Evolutionary conservation across 2,329 filamentous ascomycete genomes (phyloP), one percentile per base, ranked within the genome.

Genomic region (Cytospora paraplurivora): DNA sequence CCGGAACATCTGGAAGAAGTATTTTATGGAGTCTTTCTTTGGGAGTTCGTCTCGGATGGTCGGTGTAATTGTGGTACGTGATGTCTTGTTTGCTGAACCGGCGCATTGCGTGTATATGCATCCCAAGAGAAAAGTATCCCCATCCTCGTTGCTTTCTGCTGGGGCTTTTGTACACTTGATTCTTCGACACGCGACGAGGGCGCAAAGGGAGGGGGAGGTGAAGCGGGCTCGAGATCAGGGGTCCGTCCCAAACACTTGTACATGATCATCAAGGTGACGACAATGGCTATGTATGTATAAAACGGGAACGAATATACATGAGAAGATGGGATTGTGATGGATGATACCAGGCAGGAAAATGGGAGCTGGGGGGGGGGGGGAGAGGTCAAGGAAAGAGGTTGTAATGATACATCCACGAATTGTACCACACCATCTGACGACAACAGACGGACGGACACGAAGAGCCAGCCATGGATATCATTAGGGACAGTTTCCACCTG

Each of bases 21-120:
- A 33, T 47, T 64, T 61, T 33, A 50, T 47, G 65, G 62, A 59
- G 65, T 66, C 56, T 65, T 47, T 47, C 41, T 47, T 60, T 64
- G 59, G 65, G 65, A 62, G 65, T 66, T 66, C 53, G 58, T 61
- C 57, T 56, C 32, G 65, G 65, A 58, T 62, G 65, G 65, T 56
- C 57, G 65, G 65, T 66, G 50, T 62, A 59, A 59, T 47, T 55
- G 62, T 56, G 61, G 50, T 62, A 50, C 62, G 56, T 62, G 58
- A 58, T 51, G 50, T 64, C 62, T 63, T 66, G 56, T 59, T 65
- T 58, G 55, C 55, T 66, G 56, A 66, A 59, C 38, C 56, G 65
- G 65, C 62, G 62, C 62, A 65, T 62, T 57, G 62, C 65, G 62
- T 47, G 63, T 55, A 59, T 62, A 32, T 65, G 62, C 65, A 66